Percentiles rank a stretch among this genome's conserved stretches.
Conservation (phyloP, 2,329 filamentous ascomycete genomes). For the Orbilia quercus region DNA sequence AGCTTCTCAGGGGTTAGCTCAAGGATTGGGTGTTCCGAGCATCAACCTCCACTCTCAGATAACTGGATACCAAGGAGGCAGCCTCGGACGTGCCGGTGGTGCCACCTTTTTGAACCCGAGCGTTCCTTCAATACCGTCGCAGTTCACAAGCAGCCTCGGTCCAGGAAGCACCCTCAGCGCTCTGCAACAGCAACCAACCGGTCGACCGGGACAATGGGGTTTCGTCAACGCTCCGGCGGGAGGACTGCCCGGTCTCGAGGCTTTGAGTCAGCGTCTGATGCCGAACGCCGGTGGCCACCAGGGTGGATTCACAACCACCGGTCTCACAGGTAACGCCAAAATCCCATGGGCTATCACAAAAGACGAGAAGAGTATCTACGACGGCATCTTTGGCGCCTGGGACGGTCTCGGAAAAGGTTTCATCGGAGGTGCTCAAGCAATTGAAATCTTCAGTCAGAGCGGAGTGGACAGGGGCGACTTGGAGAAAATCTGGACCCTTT, state of each 20-base stretch:
- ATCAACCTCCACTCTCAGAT: constrained; percentile 70
- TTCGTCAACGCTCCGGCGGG: constrained; percentile 91
- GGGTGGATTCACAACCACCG: constrained; percentile 82
- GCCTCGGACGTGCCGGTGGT: constrained; percentile 35
- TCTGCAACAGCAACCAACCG: constrained; percentile 93
- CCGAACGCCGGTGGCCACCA: constrained; percentile 91
- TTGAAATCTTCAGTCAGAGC: constrained; percentile 97
- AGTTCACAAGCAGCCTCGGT: constrained; percentile 73
- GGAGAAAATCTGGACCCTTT: constrained; percentile 92
- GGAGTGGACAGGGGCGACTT: constrained; percentile 89
- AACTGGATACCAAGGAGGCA: constrained; percentile 73
- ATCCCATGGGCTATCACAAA: constrained; percentile 99
- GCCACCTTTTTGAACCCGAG: constrained; percentile 26
- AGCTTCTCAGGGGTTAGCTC: constrained; percentile 68
- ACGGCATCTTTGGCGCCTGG: constrained; percentile 94
- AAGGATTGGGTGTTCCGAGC: constrained; percentile 24
- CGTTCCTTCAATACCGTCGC: constrained; percentile 82
- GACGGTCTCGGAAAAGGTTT: constrained; percentile 93
- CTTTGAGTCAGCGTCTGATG: constrained; percentile 94
- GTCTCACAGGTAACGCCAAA: constrained; percentile 90
- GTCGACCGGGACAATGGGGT: constrained; percentile 95
- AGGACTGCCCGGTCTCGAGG: constrained; percentile 92
- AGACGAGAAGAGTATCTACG: constrained; percentile 96
- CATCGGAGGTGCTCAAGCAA: constrained; percentile 89
- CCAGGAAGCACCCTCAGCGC: constrained; percentile 72